Evolutionary conservation across 768 basidiomycete species (phyloP).

Genomic region (Lyophyllum shimeji): DNA sequence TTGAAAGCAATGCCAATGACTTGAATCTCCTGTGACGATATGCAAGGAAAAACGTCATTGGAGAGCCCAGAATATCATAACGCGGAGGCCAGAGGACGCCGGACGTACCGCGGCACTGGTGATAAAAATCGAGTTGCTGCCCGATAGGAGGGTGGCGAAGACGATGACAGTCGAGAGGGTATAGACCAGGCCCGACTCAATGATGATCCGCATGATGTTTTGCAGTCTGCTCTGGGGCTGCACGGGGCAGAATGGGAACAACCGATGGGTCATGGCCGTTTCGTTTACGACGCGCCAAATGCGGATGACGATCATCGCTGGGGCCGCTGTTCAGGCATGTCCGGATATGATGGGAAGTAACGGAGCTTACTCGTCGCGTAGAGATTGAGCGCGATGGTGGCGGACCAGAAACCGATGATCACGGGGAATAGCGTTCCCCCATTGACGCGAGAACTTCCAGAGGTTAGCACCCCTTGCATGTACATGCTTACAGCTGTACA

Average conservation of each 20-base stretch:
- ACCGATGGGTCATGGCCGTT: not conserved
- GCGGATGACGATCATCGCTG: slow-evolving; percentile 37
- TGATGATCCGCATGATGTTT: slow-evolving; percentile 29
- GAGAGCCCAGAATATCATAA: too few species aligned
- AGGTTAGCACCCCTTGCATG: not conserved
- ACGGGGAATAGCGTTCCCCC: slow-evolving; percentile 27
- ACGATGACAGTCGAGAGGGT: slow-evolving; percentile 16
- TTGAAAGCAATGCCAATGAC: not conserved
- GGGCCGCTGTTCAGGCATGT: not conserved
- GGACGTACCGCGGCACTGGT: not conserved
- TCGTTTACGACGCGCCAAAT: slow-evolving; percentile 26
- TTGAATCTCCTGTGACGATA: not conserved
- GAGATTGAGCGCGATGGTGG: slow-evolving; percentile 36
- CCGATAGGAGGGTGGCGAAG: not conserved
- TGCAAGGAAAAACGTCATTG: too few species aligned
- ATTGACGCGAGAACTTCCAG: not conserved
- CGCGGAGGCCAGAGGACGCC: too few species aligned
- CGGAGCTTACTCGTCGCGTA: slow-evolving; percentile 35
- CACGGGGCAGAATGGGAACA: not conserved
- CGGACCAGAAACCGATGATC: slow-evolving; percentile 34
- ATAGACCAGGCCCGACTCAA: slow-evolving; percentile 41
- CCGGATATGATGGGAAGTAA: too few species aligned
- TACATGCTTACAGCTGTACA: slow-evolving; percentile 5
- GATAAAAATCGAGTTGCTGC: not conserved
- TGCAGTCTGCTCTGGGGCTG: slow-evolving; percentile 12